phyloP scores from a whole-genome alignment of 1,284 basidiomycete species.

The Ceratobasidium sp. region DNA sequence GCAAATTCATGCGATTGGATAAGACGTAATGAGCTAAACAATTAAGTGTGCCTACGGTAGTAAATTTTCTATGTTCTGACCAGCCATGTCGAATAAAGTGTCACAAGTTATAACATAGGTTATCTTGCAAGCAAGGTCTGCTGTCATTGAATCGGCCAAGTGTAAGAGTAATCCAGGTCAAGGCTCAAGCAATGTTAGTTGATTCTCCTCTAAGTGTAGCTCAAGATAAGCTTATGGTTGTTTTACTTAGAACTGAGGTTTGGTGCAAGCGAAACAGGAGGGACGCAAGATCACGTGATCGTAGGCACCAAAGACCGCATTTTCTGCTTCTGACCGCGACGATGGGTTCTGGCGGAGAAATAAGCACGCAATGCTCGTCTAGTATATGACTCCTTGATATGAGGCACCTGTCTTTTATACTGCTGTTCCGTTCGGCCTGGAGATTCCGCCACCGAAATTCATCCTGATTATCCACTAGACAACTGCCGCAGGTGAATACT shows the following conservation, averaged over 20 bases:
- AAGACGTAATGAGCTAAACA: too few relatives aligned
- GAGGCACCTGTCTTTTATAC: background rate
- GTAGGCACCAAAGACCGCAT: too few relatives aligned
- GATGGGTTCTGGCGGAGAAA: background rate
- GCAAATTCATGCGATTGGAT: background rate
- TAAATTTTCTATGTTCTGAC: too few relatives aligned
- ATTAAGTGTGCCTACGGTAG: too few relatives aligned
- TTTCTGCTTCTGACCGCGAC: background rate
- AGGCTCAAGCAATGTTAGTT: too few relatives aligned
- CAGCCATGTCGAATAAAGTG: too few relatives aligned
- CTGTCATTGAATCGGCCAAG: too few relatives aligned
- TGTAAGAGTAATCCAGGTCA: too few relatives aligned
- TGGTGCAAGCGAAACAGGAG: background rate
- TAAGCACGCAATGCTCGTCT: conserved; percentile 2
- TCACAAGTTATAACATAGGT: too few relatives aligned
- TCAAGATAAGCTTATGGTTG: background rate
- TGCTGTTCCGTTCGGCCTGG: background rate
- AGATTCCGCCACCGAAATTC: background rate
- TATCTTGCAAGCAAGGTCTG: too few relatives aligned
- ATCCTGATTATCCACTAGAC: background rate
- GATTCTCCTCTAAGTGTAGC: too few relatives aligned
- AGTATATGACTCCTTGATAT: background rate
- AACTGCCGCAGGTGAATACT: background rate
- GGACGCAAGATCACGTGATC: background rate
- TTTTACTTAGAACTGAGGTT: background rate